Evolutionary conservation across 495 filamentous ascomycete genomes (phyloP).

Genomic region (Penicillium lagena): DNA sequence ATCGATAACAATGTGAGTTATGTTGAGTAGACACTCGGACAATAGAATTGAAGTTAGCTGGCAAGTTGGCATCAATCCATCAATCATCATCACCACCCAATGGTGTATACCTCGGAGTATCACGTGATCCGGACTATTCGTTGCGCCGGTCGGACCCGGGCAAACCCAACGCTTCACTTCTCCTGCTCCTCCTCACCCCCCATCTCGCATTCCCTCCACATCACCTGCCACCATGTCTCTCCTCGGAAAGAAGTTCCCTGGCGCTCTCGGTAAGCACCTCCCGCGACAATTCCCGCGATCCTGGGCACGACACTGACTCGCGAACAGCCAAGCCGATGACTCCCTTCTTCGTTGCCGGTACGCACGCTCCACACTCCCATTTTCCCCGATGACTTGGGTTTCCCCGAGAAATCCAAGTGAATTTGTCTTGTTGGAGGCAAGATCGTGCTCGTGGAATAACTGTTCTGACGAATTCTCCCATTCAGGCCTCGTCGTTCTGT

Average conservation of each 20-base stretch:
- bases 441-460: neutral
- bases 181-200: slow-evolving; percentile 20
- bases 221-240: slow-evolving; percentile 59
- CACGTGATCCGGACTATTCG: too few relatives aligned
- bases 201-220: slow-evolving; percentile 23
- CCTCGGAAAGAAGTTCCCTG: slow-evolving; percentile 90
- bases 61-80: too few relatives aligned
- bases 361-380: slow-evolving; percentile 21
- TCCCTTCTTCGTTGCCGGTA: slow-evolving; percentile 94
- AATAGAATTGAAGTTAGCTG: too few relatives aligned
- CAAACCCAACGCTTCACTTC: slow-evolving; percentile 27
- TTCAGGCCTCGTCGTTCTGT: slow-evolving; percentile 72
- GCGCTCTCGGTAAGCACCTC: slow-evolving; percentile 70
- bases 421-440: too few relatives aligned
- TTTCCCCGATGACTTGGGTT: neutral
- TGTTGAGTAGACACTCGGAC: too few relatives aligned
- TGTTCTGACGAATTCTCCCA: slow-evolving; percentile 26
- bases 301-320: slow-evolving; percentile 7
- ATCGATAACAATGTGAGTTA: too few relatives aligned
- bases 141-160: slow-evolving; percentile 18
- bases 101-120: too few relatives aligned
- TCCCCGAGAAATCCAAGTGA: too few relatives aligned
- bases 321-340: slow-evolving; percentile 74
- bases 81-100: too few relatives aligned
- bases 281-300: neutral